Conservation (phyloP, 2,329 filamentous ascomycete species). For the Xylaria sp. region DNA sequence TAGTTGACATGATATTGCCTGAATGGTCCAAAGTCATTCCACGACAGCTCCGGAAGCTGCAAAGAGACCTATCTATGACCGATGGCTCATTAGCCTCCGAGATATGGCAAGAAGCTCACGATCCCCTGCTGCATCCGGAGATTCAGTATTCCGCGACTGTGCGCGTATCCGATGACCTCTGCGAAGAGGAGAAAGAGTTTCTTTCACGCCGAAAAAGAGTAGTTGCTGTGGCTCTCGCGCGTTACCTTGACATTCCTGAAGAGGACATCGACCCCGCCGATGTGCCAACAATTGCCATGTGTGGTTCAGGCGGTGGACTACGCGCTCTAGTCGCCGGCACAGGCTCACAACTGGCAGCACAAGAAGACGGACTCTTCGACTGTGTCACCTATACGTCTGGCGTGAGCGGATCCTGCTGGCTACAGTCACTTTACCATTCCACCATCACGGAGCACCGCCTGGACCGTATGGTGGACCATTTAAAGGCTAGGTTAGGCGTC, state of each 20-base stretch:
- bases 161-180: slow-evolving; percentile 74
- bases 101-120: slow-evolving; percentile 87
- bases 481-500: slow-evolving; percentile 77
- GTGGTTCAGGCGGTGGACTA: slow-evolving; percentile 86
- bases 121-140: slow-evolving; percentile 78
- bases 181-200: slow-evolving; percentile 75
- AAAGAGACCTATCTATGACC: slow-evolving; percentile 79
- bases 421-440: slow-evolving; percentile 82
- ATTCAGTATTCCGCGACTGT: slow-evolving; percentile 77
- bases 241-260: slow-evolving; percentile 73
- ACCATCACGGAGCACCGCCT: slow-evolving; percentile 67
- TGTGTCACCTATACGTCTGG: slow-evolving; percentile 93
- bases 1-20: slow-evolving; percentile 70
- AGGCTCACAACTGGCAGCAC: slow-evolving; percentile 76
- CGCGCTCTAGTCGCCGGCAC: slow-evolving; percentile 85
- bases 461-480: slow-evolving; percentile 67
- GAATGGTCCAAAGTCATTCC: slow-evolving; percentile 77
- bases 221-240: slow-evolving; percentile 68
- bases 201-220: slow-evolving; percentile 61
- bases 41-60: slow-evolving; percentile 72
- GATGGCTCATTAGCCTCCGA: slow-evolving; percentile 86
- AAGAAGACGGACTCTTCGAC: slow-evolving; percentile 85
- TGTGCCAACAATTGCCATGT: slow-evolving; percentile 88
- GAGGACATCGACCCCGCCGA: slow-evolving; percentile 86
- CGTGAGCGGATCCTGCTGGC: slow-evolving; percentile 94